Conservation (phyloP, 2,329 filamentous ascomycete genomes). For the Lasiodiplodia hormozganensis region DNA sequence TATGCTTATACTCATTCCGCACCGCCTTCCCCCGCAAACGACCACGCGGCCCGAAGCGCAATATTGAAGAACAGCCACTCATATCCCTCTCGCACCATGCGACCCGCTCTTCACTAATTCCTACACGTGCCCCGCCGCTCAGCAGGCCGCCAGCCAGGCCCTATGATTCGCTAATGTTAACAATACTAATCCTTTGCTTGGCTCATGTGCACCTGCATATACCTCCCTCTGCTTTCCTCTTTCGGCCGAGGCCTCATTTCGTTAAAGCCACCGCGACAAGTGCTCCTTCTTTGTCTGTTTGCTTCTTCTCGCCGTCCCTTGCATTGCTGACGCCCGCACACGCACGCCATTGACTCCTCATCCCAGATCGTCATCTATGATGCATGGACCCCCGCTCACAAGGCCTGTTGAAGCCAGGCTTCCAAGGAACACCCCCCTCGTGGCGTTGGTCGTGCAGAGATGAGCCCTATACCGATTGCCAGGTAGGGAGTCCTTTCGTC, state of each 20-base stretch:
- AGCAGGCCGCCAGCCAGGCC: background rate
- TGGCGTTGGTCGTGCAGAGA: slow-evolving; percentile 4
- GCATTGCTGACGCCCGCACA: slow-evolving; percentile 4
- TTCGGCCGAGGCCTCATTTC: slow-evolving; percentile 12
- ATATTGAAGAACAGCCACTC: slow-evolving; percentile 16
- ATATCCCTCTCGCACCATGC: slow-evolving; percentile 9
- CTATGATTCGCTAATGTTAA: background rate
- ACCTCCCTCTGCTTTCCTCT: slow-evolving; percentile 14
- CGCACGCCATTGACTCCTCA: slow-evolving; percentile 6
- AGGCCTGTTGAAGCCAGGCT: background rate
- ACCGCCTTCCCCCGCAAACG: slow-evolving; percentile 11
- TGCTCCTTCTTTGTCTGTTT: background rate
- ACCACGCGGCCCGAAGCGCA: slow-evolving; percentile 26
- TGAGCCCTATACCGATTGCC: slow-evolving; percentile 11
- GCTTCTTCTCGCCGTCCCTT: slow-evolving; percentile 11
- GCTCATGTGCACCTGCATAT: slow-evolving; percentile 19
- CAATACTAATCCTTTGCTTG: background rate
- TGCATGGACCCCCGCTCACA: background rate
- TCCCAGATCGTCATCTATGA: background rate
- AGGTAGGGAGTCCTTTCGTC: slow-evolving; percentile 2
- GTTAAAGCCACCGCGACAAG: slow-evolving; percentile 13
- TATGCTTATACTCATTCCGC: slow-evolving; percentile 1
- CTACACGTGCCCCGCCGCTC: slow-evolving; percentile 12
- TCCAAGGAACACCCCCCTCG: background rate
- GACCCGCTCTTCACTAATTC: background rate